Evolutionary conservation across 768 basidiomycete genomes (phyloP), one percentile per base, ranked within the genome.

Genomic region (Chiua virens): DNA sequence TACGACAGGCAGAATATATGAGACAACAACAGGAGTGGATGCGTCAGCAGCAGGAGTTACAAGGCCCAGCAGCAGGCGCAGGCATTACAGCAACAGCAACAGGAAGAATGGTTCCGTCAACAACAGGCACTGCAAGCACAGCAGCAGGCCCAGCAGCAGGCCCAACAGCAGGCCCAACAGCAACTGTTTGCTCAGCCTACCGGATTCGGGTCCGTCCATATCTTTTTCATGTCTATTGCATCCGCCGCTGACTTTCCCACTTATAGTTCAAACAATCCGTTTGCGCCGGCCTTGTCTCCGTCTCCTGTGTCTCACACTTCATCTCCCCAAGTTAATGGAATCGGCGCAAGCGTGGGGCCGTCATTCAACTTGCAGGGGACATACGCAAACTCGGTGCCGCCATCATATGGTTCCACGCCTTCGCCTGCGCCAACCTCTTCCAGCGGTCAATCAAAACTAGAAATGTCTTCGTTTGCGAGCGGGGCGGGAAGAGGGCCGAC

Each of bases 231-330:
- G 17, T 51, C 44, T 13, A n/a, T 39, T 50, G n/a, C 18, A 37
- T 45, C 50, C 28, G 37, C n/a, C 35, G 23, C 59, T 68, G 21
- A 61, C 69, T 52, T 50, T 14, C 61, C 61, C n/a, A 67, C 63
- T 5, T 68, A 57, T 59, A 91, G 92, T 9, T 87, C 92, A 32
- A 98, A 98, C 78, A 99, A 99, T 66, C 97, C 97, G 1, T 98
- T 99, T 62, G 95, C 93, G 0, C 64, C 75, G 55, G 50, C 69
- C 21, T 21, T 71, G 42, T 54, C 70, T 23, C 47, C 68, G 17
- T 46, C 68, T 22, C 60, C 71, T 8, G 61, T 66, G 21, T 46
- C 70, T 18, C 66, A 79, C 1, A 57, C 71, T 0, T 58, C 77
- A 2, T 66, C 72, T 9, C 43, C 68, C 58, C 50, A 65, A 65